These are phyloP conservation scores for Closterium sp. DNA, from an alignment of 139 green algal species.

Conservation along the genomic window DNA sequence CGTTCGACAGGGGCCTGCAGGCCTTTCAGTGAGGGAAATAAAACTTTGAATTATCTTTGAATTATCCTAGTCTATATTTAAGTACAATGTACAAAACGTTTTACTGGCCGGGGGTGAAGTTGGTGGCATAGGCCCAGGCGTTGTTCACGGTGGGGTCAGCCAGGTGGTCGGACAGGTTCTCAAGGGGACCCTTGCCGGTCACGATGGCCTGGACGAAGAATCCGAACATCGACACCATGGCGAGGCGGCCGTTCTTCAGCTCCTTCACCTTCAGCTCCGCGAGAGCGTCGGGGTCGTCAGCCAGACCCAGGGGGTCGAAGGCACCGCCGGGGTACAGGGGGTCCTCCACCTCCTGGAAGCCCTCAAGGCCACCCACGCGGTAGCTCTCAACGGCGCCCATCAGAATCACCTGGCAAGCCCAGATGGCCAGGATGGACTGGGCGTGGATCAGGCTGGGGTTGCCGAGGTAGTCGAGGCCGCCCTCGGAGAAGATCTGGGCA, in stretches of 20 bases:
- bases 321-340: slow-evolving; percentile 71
- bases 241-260: slow-evolving; percentile 83
- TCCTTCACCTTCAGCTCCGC: slow-evolving; percentile 89
- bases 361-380: slow-evolving; percentile 83
- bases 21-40: no score
- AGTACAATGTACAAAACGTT: neutral
- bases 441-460: slow-evolving; percentile 66
- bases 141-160: slow-evolving; percentile 81
- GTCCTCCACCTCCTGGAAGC: slow-evolving; percentile 59
- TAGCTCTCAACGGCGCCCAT: slow-evolving; percentile 80
- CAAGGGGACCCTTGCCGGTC: slow-evolving; percentile 78
- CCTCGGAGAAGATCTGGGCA: slow-evolving; percentile 83
- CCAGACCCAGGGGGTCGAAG: slow-evolving; percentile 81
- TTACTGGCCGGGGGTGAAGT: slow-evolving; percentile 30
- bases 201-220: slow-evolving; percentile 72
- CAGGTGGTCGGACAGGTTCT: slow-evolving; percentile 88
- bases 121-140: slow-evolving; percentile 80
- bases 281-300: slow-evolving; percentile 89
- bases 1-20: no score
- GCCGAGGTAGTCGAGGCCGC: slow-evolving; percentile 80
- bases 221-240: slow-evolving; percentile 76
- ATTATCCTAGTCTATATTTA: neutral
- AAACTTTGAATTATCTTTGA: no score
- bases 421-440: slow-evolving; percentile 41
- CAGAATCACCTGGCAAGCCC: slow-evolving; percentile 53